A percentile compares a stretch with the other conserved stretches of the same genome.
These are phyloP conservation scores for Pythium apleroticum DNA, from an alignment of 352 stramenopile species.

Conservation along the genomic window DNA sequence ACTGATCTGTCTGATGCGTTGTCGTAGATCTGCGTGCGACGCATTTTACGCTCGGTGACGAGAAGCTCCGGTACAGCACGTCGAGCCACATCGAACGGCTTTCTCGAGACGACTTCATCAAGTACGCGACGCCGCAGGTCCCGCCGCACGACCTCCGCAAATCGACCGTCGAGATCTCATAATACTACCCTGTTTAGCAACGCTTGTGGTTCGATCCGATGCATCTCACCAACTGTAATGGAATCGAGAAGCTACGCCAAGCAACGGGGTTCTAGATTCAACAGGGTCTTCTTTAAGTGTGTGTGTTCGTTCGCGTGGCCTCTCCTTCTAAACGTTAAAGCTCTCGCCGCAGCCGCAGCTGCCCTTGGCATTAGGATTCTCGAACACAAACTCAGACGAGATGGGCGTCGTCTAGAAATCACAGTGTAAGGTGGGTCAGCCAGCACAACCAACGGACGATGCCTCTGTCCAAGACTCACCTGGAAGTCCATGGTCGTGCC, in stretches of 20 bases:
- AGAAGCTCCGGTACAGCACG: conserved; percentile 66
- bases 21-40: conserved; percentile 65
- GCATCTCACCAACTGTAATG: not conserved
- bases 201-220: conserved; percentile 3
- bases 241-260: not conserved
- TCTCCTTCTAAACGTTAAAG: conserved; percentile 95
- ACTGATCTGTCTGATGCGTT: not conserved
- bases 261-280: conserved; percentile 2
- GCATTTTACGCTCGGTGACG: conserved; percentile 70
- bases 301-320: not conserved
- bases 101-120: conserved; percentile 54
- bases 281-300: not conserved
- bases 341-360: conserved; percentile 99
- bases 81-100: conserved; percentile 65
- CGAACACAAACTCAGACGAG: conserved; percentile 98
- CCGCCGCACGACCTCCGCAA: conserved; percentile 68
- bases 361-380: conserved; percentile 99
- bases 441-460: no score
- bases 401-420: conserved; percentile 91
- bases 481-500: conserved; percentile 98
- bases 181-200: not conserved
- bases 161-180: conserved; percentile 65
- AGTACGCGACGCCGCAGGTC: conserved; percentile 42
- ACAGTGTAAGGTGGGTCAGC: no score
- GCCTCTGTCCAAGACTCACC: no score